Conservation (phyloP, 2,329 filamentous ascomycete species). For the Epichloe sibirici region DNA sequence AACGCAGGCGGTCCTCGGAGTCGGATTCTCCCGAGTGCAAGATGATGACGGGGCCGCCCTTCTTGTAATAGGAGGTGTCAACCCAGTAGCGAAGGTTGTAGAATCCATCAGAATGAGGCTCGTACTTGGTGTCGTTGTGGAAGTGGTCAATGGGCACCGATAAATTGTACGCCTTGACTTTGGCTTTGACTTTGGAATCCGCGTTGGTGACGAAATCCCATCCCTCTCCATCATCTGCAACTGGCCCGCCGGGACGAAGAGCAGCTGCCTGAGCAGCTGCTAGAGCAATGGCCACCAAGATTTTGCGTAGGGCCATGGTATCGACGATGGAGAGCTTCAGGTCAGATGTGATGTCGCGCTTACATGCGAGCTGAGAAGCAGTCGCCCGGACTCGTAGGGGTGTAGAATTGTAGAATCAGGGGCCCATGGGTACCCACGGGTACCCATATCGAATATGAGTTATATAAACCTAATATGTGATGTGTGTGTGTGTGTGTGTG, state of each 20-base stretch:
- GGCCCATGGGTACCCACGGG: too few species aligned
- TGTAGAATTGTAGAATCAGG: not conserved
- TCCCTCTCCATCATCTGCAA: not conserved
- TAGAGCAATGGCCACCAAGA: not conserved
- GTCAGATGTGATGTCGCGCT: not conserved
- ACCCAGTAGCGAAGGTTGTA: conserved; percentile 77
- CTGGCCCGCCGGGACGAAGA: not conserved
- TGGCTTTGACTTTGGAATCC: not conserved
- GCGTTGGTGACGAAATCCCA: not conserved
- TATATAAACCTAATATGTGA: too few species aligned
- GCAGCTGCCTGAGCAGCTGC: not conserved
- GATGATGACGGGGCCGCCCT: conserved; percentile 71
- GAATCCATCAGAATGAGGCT: conserved; percentile 56
- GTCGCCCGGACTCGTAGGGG: too few species aligned
- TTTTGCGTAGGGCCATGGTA: not conserved
- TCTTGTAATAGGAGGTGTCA: conserved; percentile 61
- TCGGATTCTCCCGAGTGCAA: conserved; percentile 60
- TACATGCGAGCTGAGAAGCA: not conserved
- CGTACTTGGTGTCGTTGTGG: conserved; percentile 66
- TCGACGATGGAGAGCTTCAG: not conserved
- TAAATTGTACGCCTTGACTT: conserved; percentile 18
- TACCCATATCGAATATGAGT: too few species aligned
- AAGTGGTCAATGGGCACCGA: conserved; percentile 63
- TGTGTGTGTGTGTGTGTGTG: too few species aligned
- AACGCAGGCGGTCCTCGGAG: conserved; percentile 51